Base-by-base conservation (phyloP, 139 green algal species). In the Pleodorina starrii region DNA sequence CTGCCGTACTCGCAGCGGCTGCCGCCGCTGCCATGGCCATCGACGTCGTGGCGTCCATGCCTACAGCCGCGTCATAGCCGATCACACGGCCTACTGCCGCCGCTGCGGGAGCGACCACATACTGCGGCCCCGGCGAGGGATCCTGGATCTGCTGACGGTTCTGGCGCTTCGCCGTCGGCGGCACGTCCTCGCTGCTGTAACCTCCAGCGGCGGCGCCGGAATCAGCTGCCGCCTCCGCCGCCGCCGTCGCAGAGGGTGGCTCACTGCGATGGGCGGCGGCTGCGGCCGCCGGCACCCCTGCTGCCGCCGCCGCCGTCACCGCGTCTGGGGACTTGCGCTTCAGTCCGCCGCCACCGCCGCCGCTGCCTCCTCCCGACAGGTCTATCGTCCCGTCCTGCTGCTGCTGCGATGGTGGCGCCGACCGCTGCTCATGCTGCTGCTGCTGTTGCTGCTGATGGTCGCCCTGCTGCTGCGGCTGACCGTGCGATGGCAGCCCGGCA, bases 11-110 rank as follows among this genome's bases (percentile, higher is more conserved):
- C 23, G 72, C 72, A 2, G 72, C 72, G 5, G 42, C 72, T 25
- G 38, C 72, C 9, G 72, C 72, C 1, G 72, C 72, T 19, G 72
- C 72, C 72, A 80, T 80, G 6, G 72, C 72, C 72, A 80, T 57
- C 1, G 72, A 35, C 23, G 42, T 57, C 23, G 19, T 80, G 10
- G 43, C 9, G 42, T 80, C 72, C 40, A 32, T 29, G 6, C 21
- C 29, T 25, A 21, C 54, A 66, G 21, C 54, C 7, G 29, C 54
- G 29, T 66, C 54, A 32, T 32, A 21, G 9, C 54, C 54, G 21
- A 66, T 66, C 54, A n/a, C n/a, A n/a, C n/a, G 54, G 7, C 54
- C 54, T 66, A 66, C 54, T 12, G 54, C 7, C 54, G 6, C 7
- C 25, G 54, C 7, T 25, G 54, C 54, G 25, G 54, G 54, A 21